Conservation (phyloP, 169 alveolate genomes). For the Sarcocystis neurona region DNA sequence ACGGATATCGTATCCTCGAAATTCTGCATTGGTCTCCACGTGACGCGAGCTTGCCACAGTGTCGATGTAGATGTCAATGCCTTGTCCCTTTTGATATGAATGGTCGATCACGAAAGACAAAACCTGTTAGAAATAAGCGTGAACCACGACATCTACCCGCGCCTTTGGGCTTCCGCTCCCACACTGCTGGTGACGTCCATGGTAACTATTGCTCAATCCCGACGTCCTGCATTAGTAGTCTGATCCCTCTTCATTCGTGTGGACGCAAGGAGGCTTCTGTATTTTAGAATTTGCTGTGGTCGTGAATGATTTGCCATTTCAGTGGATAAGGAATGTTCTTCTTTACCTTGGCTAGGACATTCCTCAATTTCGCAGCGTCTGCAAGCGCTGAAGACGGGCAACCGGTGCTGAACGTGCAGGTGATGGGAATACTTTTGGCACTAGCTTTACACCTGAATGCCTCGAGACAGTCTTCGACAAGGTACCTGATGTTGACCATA, state of each 20-base stretch:
- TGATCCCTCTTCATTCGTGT: too few species aligned
- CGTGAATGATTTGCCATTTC: too few species aligned
- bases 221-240: too few species aligned
- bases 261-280: too few species aligned
- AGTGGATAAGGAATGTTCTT: too few species aligned
- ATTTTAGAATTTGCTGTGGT: too few species aligned
- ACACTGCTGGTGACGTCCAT: too few species aligned
- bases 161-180: not conserved
- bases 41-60: constrained; percentile 1
- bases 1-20: constrained; percentile 17
- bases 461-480: constrained; percentile 37
- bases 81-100: constrained; percentile 37
- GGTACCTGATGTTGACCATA: constrained; percentile 9
- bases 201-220: too few species aligned
- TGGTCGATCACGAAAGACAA: constrained; percentile 48
- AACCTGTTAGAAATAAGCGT: not conserved
- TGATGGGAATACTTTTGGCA: constrained; percentile 25
- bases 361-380: constrained; percentile 4
- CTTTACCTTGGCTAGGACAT: constrained; percentile 21
- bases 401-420: constrained; percentile 45
- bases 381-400: constrained; percentile 36
- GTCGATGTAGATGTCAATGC: constrained; percentile 43
- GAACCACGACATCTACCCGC: not conserved
- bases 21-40: not conserved
- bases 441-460: constrained; percentile 1